These are phyloP conservation scores for Neurospora cerealis DNA, from an alignment of 495 filamentous ascomycete species.

Conservation along the genomic window DNA sequence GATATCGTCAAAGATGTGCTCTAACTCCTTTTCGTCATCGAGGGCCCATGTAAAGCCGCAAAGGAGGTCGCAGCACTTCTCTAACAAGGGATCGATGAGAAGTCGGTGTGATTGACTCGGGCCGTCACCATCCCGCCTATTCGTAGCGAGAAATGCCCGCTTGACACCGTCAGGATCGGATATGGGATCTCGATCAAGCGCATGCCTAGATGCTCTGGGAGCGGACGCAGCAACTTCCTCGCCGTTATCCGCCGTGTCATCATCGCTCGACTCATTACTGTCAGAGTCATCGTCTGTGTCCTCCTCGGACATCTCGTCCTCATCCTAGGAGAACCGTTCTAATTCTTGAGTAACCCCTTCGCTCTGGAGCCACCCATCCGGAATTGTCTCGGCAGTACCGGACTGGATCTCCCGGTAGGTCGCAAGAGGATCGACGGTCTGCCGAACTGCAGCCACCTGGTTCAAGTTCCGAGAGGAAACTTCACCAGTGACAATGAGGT, in stretches of 20 bases:
- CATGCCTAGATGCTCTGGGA: neutral
- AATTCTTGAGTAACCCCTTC: neutral
- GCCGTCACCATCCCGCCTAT: neutral
- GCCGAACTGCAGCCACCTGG: neutral
- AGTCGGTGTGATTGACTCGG: neutral
- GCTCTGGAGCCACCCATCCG: neutral
- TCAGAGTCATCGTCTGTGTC: neutral
- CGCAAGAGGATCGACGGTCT: neutral
- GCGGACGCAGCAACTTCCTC: neutral
- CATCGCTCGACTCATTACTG: neutral
- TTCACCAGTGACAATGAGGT: neutral
- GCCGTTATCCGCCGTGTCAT: rapidly evolving
- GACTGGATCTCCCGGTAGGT: neutral
- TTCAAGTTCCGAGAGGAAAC: neutral
- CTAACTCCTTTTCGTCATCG: neutral
- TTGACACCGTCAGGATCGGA: neutral
- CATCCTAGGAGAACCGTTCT: neutral
- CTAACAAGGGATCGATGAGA: neutral
- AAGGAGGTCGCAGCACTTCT: neutral
- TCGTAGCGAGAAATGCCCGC: neutral
- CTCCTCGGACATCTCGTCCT: neutral
- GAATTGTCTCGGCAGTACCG: neutral
- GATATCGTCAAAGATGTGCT: neutral
- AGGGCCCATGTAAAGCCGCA: neutral
- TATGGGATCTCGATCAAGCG: neutral